Conservation (phyloP, 441 rosid species). For the Pelargonium myrrhifolium region DNA sequence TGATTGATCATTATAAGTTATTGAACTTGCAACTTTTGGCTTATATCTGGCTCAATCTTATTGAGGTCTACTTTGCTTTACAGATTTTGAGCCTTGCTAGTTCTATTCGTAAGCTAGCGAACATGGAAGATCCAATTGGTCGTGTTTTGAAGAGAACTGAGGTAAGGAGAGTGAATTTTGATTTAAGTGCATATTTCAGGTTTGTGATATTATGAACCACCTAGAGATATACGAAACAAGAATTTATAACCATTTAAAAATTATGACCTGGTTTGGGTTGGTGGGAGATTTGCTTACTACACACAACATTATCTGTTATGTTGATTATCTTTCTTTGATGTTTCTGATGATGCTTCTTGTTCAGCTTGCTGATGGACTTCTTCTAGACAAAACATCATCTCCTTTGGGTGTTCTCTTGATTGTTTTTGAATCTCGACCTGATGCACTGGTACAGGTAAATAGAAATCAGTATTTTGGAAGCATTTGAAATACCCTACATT, state of each 20-base stretch:
- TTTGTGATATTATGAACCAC: neutral
- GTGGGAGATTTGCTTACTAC: no score
- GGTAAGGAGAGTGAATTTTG: slow-evolving; percentile 39
- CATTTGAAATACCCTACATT: slow-evolving; percentile 4
- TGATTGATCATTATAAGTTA: neutral
- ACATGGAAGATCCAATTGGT: slow-evolving; percentile 96
- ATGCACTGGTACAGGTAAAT: slow-evolving; percentile 88
- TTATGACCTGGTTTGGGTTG: no score
- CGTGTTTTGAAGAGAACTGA: slow-evolving; percentile 69
- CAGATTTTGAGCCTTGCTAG: slow-evolving; percentile 79
- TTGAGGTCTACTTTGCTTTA: slow-evolving; percentile 19
- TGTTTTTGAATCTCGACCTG: slow-evolving; percentile 95
- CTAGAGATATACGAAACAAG: neutral
- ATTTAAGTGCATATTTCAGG: neutral
- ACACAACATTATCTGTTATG: neutral
- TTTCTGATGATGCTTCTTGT: slow-evolving; percentile 13
- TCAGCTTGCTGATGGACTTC: slow-evolving; percentile 87
- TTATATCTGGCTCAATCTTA: slow-evolving; percentile 1
- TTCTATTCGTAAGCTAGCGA: slow-evolving; percentile 78
- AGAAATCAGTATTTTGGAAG: slow-evolving; percentile 2
- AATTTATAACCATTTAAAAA: neutral
- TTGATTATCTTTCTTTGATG: slow-evolving; percentile 4
- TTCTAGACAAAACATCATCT: slow-evolving; percentile 86
- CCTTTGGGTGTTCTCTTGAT: slow-evolving; percentile 95
- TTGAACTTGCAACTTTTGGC: neutral